phyloP scores from a whole-genome alignment of 495 filamentous ascomycete species.

The Viridothelium virens region DNA sequence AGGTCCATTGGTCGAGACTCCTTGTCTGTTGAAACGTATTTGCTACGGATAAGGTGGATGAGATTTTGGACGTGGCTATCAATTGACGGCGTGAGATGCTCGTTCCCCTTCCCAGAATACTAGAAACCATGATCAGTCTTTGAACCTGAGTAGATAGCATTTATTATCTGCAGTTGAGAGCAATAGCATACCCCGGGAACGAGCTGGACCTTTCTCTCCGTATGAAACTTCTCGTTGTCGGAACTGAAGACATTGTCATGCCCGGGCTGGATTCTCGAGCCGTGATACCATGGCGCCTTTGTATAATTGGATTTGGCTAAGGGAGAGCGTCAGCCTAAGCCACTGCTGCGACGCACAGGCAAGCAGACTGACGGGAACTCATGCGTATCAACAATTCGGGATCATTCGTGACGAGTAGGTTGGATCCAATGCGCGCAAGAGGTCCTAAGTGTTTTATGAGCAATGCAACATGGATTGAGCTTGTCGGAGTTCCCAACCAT shows the following conservation, averaged over 20 bases:
- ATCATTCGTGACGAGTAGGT: constrained; percentile 29
- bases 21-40: constrained; percentile 31
- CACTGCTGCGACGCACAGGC: neutral
- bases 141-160: neutral
- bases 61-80: constrained; percentile 26
- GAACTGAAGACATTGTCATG: constrained; percentile 29
- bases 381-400: constrained; percentile 28
- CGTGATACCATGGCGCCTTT: constrained; percentile 28
- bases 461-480: neutral
- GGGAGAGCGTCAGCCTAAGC: neutral
- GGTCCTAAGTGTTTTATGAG: constrained; percentile 13
- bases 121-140: neutral
- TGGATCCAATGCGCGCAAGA: constrained; percentile 27
- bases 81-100: constrained; percentile 25
- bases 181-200: constrained; percentile 23
- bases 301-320: constrained; percentile 22
- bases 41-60: constrained; percentile 24
- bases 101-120: constrained; percentile 30
- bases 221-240: constrained; percentile 27
- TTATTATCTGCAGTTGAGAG: neutral
- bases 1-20: constrained; percentile 37
- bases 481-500: neutral
- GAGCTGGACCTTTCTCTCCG: constrained; percentile 25
- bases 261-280: constrained; percentile 23
- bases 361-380: constrained; percentile 15